Evolutionary conservation across 2,329 filamentous ascomycete species (phyloP).

Genomic region (Aspergillus fumigatus): DNA sequence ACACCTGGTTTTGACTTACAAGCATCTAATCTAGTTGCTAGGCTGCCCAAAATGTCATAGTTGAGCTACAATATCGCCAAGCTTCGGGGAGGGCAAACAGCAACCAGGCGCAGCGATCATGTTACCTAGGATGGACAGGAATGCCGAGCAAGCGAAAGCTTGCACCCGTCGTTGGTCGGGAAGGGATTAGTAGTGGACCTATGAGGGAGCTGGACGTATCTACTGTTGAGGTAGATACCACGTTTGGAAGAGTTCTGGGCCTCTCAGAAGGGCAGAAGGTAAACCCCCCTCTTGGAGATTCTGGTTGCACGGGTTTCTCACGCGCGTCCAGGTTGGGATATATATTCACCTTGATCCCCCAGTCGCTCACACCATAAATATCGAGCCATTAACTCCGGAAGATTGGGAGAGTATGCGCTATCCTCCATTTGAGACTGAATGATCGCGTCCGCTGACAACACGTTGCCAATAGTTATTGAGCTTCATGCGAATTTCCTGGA

Average conservation of each 20-base stretch:
- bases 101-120: slow-evolving; percentile 57
- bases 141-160: slow-evolving; percentile 89
- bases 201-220: slow-evolving; percentile 70
- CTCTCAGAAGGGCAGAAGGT: slow-evolving; percentile 79
- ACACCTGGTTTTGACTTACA: slow-evolving; percentile 14
- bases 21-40: slow-evolving; percentile 32
- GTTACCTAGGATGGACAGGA: slow-evolving; percentile 94
- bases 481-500: slow-evolving; percentile 94
- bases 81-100: slow-evolving; percentile 49
- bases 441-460: slow-evolving; percentile 7
- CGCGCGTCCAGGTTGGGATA: slow-evolving; percentile 49
- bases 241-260: slow-evolving; percentile 71
- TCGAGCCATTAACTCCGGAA: slow-evolving; percentile 88
- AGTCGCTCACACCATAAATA: slow-evolving; percentile 88
- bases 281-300: slow-evolving; percentile 23
- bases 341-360: slow-evolving; percentile 84
- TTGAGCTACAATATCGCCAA: slow-evolving; percentile 78
- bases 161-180: slow-evolving; percentile 66
- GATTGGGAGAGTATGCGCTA: slow-evolving; percentile 77
- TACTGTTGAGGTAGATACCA: slow-evolving; percentile 81
- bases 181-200: slow-evolving; percentile 62
- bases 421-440: background rate
- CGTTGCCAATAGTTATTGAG: slow-evolving; percentile 66
- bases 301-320: slow-evolving; percentile 33
- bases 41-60: slow-evolving; percentile 92